Evolutionary conservation across 805 yeast genomes (phyloP), one percentile per base, ranked within the genome.

Genomic region (Cyberlindnera subsufficiens): DNA sequence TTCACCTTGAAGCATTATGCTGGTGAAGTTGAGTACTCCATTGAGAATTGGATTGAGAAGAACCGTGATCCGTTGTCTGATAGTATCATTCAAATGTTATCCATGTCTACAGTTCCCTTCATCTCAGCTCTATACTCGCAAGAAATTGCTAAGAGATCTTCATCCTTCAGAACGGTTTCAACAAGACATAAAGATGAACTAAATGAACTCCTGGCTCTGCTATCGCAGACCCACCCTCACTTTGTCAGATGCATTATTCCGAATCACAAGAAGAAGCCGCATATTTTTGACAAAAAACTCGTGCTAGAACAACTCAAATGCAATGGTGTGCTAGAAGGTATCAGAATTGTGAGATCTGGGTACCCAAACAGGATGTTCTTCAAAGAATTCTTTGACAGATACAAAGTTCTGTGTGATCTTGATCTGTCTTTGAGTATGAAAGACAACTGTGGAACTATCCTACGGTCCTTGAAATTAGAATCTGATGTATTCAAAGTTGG

Each of bases 311-410:
- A 93, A 65, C 70, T 93, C 48, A 73, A 96, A 49, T 93, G 98
- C 58, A 93, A 93, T 58, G 99, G 99, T 75, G 99, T 93, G 14
- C 67, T 93, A 40, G 99, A 93, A 69, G 99, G 99, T 47, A 93
- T 93, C 27, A 75, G 99, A 63, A 93, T 93, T 46, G 96, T 98
- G 0, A 76, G 99, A 50, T 88, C 96, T 8, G 99, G 99, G 2
- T 93, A 84, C 62, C 99, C 99, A 5, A 93, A 93, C 63, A 77
- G 96, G 51, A 78, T 91, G 58, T 77, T 81, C 25, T 91, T 90
- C 62, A 77, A 80, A 36, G 91, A 87, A 38, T 93, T 93, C 65
- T 77, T 75, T 40, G 72, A 69, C 32, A 73, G 96, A 42, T 93
- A 93, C 60, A 75, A 76, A 27, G 75, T 90, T n/a, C 66, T 93